A percentile compares a stretch with the other conserved stretches of the same genome.
These are phyloP conservation scores for Aureobasidium sp. DNA, from an alignment of 2,329 filamentous ascomycete species.

Conservation along the genomic window DNA sequence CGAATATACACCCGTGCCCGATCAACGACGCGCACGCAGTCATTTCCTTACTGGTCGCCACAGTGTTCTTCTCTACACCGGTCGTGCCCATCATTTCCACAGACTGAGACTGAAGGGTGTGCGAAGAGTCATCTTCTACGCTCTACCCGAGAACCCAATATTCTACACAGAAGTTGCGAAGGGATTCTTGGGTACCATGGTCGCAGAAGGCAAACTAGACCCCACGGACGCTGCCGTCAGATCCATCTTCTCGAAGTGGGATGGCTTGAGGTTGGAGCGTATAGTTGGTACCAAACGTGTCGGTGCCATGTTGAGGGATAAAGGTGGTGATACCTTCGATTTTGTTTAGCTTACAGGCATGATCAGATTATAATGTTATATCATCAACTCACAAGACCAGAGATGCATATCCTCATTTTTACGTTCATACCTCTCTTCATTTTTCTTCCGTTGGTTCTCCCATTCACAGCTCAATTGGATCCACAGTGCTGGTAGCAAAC, in stretches of 20 bases:
- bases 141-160: constrained; percentile 75
- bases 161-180: constrained; percentile 74
- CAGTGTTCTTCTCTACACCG: constrained; percentile 80
- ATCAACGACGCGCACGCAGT: constrained; percentile 75
- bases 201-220: constrained; percentile 52
- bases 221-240: constrained; percentile 44
- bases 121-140: constrained; percentile 79
- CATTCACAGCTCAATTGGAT: too few relatives aligned
- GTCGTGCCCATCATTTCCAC: constrained; percentile 93
- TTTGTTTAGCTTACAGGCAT: constrained; percentile 54
- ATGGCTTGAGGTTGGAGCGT: constrained; percentile 80
- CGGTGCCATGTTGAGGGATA: constrained; percentile 74
- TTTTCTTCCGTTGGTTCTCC: neutral
- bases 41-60: constrained; percentile 82
- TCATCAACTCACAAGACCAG: too few relatives aligned
- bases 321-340: constrained; percentile 82
- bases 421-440: neutral
- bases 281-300: constrained; percentile 76
- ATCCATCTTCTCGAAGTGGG: constrained; percentile 77
- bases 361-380: neutral
- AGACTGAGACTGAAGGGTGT: constrained; percentile 79
- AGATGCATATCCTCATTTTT: neutral
- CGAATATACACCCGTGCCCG: constrained; percentile 74
- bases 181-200: constrained; percentile 51
- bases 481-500: too few relatives aligned